Evolutionary conservation across 2,329 filamentous ascomycete species (phyloP), one percentile per base, ranked within the genome.

Genomic region (Pseudofabraea citricarpa): DNA sequence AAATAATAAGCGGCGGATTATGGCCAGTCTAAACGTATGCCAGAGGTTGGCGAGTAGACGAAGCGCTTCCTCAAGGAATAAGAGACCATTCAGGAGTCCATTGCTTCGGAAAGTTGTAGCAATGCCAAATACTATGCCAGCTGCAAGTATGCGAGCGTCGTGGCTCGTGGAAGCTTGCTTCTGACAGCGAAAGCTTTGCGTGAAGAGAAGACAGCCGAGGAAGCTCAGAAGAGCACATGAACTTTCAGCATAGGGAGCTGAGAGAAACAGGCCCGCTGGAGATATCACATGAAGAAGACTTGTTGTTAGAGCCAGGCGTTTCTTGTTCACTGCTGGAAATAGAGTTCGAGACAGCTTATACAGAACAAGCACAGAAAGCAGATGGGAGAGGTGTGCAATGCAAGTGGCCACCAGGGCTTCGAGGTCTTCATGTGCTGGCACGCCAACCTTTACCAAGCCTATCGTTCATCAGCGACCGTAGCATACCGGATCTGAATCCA

Each of bases 201-300:
- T 76, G 60, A 91, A 93, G 37, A 85, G 62, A 22, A 86, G 73
- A 56, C 81, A 82, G 1, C 89, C 93, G 1, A 73, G 54, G 56
- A 96, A 87, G 31, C 85, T 86, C 24, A 95, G 69, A 18, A 87
- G 71, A 0, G 91, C 82, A 63, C 90, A 96, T 0, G 83, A 64
- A 50, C 85, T 81, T 67, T 98, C 93, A 8, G 81, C 76, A 63
- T 93, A 95, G 0, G 91, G 89, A 0, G 90, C 85, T 0, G 85
- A 90, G 15, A 98, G 76, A 60, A 98, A 97, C 2, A 96, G 66
- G 1, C 91, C 91, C 0, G 87, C 93, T 0, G 93, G 91, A 0
- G 87, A 93, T 38, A 97, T 59, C 43, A 95, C 75, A 62, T 97
- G 89, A 38, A 97, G 69, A 13, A 77, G 68, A 3, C 88, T 80